Base-by-base conservation (phyloP, 179 eudicot species). In the Nepenthes alata region DNA sequence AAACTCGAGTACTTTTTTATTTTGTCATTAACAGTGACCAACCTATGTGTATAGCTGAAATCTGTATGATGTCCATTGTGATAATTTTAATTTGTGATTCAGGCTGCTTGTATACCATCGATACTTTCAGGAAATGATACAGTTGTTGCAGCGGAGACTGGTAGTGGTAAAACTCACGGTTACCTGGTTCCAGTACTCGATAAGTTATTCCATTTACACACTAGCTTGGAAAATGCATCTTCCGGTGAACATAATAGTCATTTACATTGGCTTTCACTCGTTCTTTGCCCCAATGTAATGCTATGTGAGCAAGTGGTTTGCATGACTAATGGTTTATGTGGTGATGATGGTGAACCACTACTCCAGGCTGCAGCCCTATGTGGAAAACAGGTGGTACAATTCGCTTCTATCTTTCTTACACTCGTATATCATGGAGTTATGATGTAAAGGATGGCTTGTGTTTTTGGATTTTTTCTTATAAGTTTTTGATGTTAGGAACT, bases 231-330 rank as follows among this genome's bases (percentile, higher is more conserved):
- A 57, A 69, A 66, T 53, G 60, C 62, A 47, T 25, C 60, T 55
- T 68, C 57, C n/a, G 73, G 60, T 62, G 57, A 58, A 51, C 63
- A 66, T 37, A 53, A 47, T 55, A 71, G 60, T 49, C 61, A 72
- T 47, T 64, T 66, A 44, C 72, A 67, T 41, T 64, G 65, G 12
- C 60, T 80, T 38, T 84, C 95, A 62, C 90, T 93, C 66, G 80
- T 93, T 67, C 77, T 93, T 58, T 93, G 98, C 75, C 98, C 98
- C 47, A 93, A 93, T 68, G 97, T 89, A 74, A 89, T 93, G 95
- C 75, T 89, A 25, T 86, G 98, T 59, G 98, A 91, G 80, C 98
- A 93, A 86, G 98, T 93, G 57, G 95, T 85, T 74, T 87, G 86
- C 37, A 93, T 93, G 98, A 97, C 97, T n/a, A 85, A 83, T 61